Conservation (phyloP, 1,284 basidiomycete genomes). For the Cutaneotrichosporon cavernicola region DNA sequence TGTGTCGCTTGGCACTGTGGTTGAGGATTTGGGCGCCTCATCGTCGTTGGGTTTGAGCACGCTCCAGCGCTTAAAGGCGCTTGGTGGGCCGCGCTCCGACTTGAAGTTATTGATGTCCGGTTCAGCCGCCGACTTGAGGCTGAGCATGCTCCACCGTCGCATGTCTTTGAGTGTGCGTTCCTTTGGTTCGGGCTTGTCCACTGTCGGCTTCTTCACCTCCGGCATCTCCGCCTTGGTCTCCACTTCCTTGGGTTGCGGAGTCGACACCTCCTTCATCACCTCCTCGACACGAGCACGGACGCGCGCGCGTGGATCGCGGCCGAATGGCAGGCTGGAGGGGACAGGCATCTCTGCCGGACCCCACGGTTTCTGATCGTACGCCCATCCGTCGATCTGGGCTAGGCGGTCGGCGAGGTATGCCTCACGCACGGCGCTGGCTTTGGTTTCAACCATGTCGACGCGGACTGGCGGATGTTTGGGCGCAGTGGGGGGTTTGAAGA, state of each 20-base stretch:
- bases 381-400: conserved; percentile 9
- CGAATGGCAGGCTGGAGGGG: conserved; percentile 5
- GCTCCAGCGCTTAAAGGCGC: conserved; percentile 8
- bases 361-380: conserved; percentile 2
- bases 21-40: background rate
- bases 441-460: background rate
- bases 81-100: background rate
- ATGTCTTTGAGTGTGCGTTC: background rate
- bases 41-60: background rate
- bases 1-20: background rate
- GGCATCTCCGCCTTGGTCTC: background rate
- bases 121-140: background rate
- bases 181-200: background rate
- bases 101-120: background rate
- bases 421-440: background rate
- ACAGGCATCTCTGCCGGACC: conserved; percentile 6
- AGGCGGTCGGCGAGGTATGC: conserved; percentile 5
- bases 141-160: conserved; percentile 4
- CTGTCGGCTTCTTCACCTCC: background rate
- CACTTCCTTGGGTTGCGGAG: background rate
- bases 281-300: conserved; percentile 4
- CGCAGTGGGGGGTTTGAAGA: background rate
- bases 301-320: background rate
- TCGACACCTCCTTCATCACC: background rate
- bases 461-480: background rate